Evolutionary conservation across 2,329 filamentous ascomycete species (phyloP), one percentile per base, ranked within the genome.

Genomic region (Xylariaceae sp.): DNA sequence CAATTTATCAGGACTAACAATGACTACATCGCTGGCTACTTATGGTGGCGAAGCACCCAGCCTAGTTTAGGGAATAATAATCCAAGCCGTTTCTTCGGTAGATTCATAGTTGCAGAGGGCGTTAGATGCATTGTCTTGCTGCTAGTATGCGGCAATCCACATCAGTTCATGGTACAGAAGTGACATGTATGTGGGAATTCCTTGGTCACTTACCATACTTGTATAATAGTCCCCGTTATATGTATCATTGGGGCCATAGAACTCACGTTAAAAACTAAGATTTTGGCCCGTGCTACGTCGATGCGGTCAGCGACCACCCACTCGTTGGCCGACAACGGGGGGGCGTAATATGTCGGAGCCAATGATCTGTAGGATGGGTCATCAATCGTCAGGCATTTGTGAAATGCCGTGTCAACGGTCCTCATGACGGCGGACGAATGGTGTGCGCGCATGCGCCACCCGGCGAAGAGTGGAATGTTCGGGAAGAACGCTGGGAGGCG

Each of bases 401-500:
- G n/a, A 31, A n/a, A 52, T 3, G 39, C 36, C 4, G 55, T 59
- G 5, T 42, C 45, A 7, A 49, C 43, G 5, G 33, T 42, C 2
- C 60, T 58, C 14, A 62, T 45, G 2, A 57, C 39, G 39, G 58
- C 51, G 22, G 43, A 54, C 9, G 57, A 18, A 17, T 39, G n/a
- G 19, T 56, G 54, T 42, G 57, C 56, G 2, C 59, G 49, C 19
- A 58, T 32, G 10, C 53, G 54, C 35, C 55, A 59, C 1, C 58
- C 59, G 1, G 55, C 54, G 32, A 59, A 62, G 1, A 54, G 54
- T 9, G 54, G 47, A 6, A 52, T 44, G 27, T 47, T 40, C 11
- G 59, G 59, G 42, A 61, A 62, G 47, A 62, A 58, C 48, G 48
- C 27, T 48, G 42, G 35, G 58, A 62, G 2, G 56, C 58, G 27